These are phyloP conservation scores for Cryptococcus jaspeensis DNA, from an alignment of 1,284 basidiomycete species.

Conservation along the genomic window DNA sequence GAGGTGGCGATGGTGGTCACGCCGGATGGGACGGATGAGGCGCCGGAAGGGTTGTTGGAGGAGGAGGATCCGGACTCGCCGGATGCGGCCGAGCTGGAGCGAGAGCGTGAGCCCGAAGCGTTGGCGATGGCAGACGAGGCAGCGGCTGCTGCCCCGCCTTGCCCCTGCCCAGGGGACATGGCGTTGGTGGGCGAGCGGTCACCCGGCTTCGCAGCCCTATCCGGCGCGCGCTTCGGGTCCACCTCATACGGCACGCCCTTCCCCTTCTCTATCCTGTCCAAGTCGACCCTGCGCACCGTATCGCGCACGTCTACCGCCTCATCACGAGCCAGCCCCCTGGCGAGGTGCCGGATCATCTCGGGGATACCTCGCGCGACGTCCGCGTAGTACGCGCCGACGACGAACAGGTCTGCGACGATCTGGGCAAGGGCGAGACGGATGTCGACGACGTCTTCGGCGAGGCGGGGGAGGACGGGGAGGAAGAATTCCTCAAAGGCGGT, in stretches of 20 bases:
- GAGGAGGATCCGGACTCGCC: not conserved
- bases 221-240: not conserved
- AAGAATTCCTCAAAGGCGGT: constrained; percentile 60
- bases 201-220: constrained; percentile 2
- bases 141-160: not conserved
- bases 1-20: too few species aligned
- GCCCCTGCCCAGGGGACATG: too few species aligned
- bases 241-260: constrained; percentile 3
- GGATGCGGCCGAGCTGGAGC: not conserved
- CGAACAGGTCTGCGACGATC: constrained; percentile 41
- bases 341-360: constrained; percentile 28
- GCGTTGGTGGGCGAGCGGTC: not conserved
- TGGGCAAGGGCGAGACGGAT: constrained; percentile 80
- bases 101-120: not conserved
- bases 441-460: constrained; percentile 74
- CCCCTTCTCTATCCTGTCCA: constrained; percentile 11
- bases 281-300: constrained; percentile 29
- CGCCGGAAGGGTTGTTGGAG: too few species aligned
- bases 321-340: constrained; percentile 29
- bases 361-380: constrained; percentile 25
- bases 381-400: constrained; percentile 39
- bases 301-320: constrained; percentile 42
- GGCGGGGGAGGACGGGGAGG: constrained; percentile 60
- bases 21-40: too few species aligned
- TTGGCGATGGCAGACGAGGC: not conserved